phyloP scores from a whole-genome alignment of 2,329 filamentous ascomycete genomes.

The Fusarium redolens region DNA sequence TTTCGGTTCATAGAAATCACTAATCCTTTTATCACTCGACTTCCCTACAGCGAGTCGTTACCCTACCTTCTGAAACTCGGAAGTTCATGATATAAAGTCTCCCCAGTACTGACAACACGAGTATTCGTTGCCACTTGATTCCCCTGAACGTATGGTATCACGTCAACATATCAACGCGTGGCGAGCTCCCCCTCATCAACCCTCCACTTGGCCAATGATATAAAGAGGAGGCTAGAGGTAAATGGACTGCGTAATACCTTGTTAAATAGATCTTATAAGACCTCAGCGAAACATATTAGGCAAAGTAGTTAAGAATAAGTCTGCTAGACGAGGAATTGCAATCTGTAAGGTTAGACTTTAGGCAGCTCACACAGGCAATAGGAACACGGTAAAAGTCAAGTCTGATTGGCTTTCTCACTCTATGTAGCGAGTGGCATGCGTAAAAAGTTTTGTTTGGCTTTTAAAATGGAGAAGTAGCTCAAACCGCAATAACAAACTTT shows the following conservation, averaged over 20 bases:
- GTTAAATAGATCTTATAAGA: accelerated
- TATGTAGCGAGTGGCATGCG: not conserved
- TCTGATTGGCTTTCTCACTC: accelerated
- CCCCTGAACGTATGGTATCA: not conserved
- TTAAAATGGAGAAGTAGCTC: not conserved
- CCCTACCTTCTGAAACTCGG: accelerated
- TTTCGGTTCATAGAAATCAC: not conserved
- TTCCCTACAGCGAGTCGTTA: not conserved
- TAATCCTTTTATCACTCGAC: not conserved
- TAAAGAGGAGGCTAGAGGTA: not conserved
- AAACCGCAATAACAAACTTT: not conserved
- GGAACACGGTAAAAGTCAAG: not conserved
- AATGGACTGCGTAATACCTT: not conserved
- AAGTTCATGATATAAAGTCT: accelerated
- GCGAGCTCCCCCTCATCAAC: not conserved
- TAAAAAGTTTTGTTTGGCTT: not conserved
- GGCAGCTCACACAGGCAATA: not conserved
- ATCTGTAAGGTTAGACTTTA: not conserved
- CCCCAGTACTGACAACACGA: no score
- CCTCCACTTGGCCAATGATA: no score
- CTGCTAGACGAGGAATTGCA: not conserved
- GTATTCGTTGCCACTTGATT: no score
- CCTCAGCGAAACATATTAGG: no score
- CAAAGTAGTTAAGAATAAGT: not conserved
- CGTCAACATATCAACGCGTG: not conserved